Conservation (phyloP, 371 early-diverging fungal species). For the Neoconidiobolus thromboides region DNA sequence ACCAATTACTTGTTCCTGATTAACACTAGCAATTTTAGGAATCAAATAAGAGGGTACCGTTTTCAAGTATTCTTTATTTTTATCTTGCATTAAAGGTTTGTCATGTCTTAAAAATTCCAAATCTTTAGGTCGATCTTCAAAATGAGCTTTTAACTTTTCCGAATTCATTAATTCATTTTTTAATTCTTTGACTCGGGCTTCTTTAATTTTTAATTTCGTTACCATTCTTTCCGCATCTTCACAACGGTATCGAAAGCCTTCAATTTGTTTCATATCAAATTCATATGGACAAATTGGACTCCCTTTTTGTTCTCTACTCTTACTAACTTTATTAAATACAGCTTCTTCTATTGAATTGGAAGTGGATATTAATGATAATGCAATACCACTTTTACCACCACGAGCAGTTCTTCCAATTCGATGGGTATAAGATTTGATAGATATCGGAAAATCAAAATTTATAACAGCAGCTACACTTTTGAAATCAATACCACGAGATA, state of each 20-base stretch:
- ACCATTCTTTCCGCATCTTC: conserved; percentile 74
- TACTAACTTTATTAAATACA: background rate
- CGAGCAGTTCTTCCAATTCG: conserved; percentile 95
- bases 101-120: conserved; percentile 84
- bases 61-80: conserved; percentile 70
- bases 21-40: conserved; percentile 35
- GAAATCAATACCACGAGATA: conserved; percentile 95
- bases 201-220: conserved; percentile 52
- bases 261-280: conserved; percentile 75
- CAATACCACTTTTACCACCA: conserved; percentile 76
- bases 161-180: conserved; percentile 83
- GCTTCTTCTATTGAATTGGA: background rate
- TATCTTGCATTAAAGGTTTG: conserved; percentile 56
- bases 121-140: conserved; percentile 91
- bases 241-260: conserved; percentile 78
- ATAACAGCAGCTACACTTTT: conserved; percentile 82
- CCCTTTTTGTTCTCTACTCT: conserved; percentile 12
- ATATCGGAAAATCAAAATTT: conserved; percentile 93
- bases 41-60: conserved; percentile 82
- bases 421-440: conserved; percentile 84
- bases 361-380: conserved; percentile 54
- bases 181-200: conserved; percentile 82
- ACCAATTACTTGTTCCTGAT: background rate
- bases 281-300: conserved; percentile 51
- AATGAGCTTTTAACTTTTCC: conserved; percentile 85